phyloP scores from a whole-genome alignment of 805 yeast species.

The Komagataella mondaviorum region DNA sequence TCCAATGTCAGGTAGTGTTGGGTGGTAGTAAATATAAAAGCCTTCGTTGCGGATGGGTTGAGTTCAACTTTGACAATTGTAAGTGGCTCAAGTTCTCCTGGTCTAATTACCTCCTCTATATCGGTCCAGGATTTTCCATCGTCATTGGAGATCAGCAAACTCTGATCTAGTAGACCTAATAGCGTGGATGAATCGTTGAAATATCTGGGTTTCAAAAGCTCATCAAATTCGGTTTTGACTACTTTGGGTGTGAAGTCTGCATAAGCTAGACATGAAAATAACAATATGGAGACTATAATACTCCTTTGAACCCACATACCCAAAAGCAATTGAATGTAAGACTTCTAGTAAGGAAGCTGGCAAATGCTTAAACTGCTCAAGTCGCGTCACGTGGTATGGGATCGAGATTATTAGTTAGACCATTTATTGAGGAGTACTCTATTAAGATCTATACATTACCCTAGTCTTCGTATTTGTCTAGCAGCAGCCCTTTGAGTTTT shows the following conservation, averaged over 20 bases:
- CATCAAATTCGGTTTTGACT: not conserved
- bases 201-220: not conserved
- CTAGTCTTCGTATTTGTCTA: not conserved
- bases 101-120: not conserved
- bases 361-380: too few relatives aligned
- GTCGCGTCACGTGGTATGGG: too few relatives aligned
- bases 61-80: not conserved
- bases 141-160: not conserved
- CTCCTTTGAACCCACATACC: not conserved
- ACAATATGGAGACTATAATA: not conserved
- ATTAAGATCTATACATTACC: too few relatives aligned
- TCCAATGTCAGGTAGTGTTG: not conserved
- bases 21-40: not conserved
- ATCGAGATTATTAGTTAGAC: too few relatives aligned
- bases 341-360: too few relatives aligned
- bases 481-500: not conserved
- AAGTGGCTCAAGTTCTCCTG: not conserved
- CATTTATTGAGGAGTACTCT: not conserved
- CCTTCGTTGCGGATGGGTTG: not conserved
- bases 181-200: not conserved
- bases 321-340: not conserved
- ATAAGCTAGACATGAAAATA: not conserved
- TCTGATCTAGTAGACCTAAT: not conserved
- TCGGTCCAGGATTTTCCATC: not conserved
- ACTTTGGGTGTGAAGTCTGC: not conserved